These are phyloP conservation scores for Epichloe glyceriae DNA, from an alignment of 2,329 filamentous ascomycete species.

Conservation along the genomic window DNA sequence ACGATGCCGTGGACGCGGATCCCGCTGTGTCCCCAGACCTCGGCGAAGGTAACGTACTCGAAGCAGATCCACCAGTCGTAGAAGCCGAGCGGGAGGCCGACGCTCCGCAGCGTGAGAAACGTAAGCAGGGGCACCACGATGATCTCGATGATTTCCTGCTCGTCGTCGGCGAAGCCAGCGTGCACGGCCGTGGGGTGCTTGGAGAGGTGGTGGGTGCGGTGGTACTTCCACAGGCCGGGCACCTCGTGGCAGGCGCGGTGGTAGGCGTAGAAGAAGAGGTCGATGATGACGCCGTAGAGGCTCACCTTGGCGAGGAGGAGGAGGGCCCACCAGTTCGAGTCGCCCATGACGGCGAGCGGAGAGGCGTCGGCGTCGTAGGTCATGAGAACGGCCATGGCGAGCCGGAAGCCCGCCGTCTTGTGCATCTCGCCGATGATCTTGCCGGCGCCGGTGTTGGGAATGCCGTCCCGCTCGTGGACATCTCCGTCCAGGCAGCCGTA, in stretches of 20 bases:
- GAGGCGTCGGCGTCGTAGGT: constrained; percentile 10
- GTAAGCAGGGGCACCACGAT: constrained; percentile 26
- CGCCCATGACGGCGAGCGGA: constrained; percentile 6
- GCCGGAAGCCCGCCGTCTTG: constrained; percentile 19
- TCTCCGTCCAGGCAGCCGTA: constrained; percentile 31
- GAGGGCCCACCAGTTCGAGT: constrained; percentile 17
- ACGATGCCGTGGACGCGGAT: constrained; percentile 22
- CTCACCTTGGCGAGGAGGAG: constrained; percentile 25
- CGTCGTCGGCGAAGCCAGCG: constrained; percentile 26
- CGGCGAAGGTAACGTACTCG: constrained; percentile 26
- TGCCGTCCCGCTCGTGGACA: constrained; percentile 9
- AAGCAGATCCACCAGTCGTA: constrained; percentile 34
- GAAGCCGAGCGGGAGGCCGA: constrained; percentile 29
- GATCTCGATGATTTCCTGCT: constrained; percentile 30
- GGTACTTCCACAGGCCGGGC: constrained; percentile 26
- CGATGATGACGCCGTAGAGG: constrained; percentile 28
- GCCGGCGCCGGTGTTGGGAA: constrained; percentile 25
- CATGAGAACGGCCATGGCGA: constrained; percentile 15
- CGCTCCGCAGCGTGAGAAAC: constrained; percentile 18
- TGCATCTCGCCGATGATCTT: constrained; percentile 21
- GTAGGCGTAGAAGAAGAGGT: constrained; percentile 31
- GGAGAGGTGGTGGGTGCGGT: constrained; percentile 31
- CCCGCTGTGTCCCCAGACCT: constrained; percentile 25
- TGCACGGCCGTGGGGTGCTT: constrained; percentile 31
- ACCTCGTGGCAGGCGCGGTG: constrained; percentile 27